Percentiles rank a stretch among this genome's conserved stretches.
phyloP scores from a whole-genome alignment of 2,329 filamentous ascomycete species.

The Emmonsiellopsis sp. region DNA sequence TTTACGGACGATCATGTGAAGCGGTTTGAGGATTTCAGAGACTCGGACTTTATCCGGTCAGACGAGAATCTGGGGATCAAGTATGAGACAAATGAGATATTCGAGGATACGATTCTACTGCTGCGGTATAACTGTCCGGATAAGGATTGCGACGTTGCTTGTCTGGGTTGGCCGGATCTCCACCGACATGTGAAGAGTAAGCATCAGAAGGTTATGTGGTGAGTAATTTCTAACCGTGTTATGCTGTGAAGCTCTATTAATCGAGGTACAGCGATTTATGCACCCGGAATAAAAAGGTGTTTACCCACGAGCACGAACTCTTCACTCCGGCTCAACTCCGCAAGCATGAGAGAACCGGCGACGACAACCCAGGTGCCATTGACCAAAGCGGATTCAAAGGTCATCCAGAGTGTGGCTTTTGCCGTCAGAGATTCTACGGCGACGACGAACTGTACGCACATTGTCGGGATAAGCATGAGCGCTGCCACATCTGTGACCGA shows the following conservation, averaged over 20 bases:
- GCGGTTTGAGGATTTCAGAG: slow-evolving; percentile 72
- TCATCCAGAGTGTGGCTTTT: slow-evolving; percentile 91
- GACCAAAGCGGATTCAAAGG: slow-evolving; percentile 96
- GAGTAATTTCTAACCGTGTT: slow-evolving; percentile 19
- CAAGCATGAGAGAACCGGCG: slow-evolving; percentile 81
- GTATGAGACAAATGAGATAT: slow-evolving; percentile 81
- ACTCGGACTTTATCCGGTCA: slow-evolving; percentile 62
- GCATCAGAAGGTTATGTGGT: slow-evolving; percentile 82
- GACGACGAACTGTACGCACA: slow-evolving; percentile 92
- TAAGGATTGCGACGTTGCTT: slow-evolving; percentile 71
- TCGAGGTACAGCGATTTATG: slow-evolving; percentile 59
- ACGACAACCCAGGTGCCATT: slow-evolving; percentile 78
- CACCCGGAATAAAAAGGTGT: slow-evolving; percentile 92
- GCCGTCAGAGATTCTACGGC: slow-evolving; percentile 84
- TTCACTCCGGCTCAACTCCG: slow-evolving; percentile 74
- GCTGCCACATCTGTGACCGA: slow-evolving; percentile 88
- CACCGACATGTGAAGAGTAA: slow-evolving; percentile 71
- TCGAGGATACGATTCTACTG: slow-evolving; percentile 79
- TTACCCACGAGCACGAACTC: slow-evolving; percentile 93
- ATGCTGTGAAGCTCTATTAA: slow-evolving; percentile 1
- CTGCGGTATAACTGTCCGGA: slow-evolving; percentile 94
- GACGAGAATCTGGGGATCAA: slow-evolving; percentile 86
- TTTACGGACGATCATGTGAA: slow-evolving; percentile 82
- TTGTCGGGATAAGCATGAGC: slow-evolving; percentile 87
- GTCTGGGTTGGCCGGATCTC: slow-evolving; percentile 68